Conservation (phyloP, 2,329 filamentous ascomycete species). For the Penicillium glabrum region DNA sequence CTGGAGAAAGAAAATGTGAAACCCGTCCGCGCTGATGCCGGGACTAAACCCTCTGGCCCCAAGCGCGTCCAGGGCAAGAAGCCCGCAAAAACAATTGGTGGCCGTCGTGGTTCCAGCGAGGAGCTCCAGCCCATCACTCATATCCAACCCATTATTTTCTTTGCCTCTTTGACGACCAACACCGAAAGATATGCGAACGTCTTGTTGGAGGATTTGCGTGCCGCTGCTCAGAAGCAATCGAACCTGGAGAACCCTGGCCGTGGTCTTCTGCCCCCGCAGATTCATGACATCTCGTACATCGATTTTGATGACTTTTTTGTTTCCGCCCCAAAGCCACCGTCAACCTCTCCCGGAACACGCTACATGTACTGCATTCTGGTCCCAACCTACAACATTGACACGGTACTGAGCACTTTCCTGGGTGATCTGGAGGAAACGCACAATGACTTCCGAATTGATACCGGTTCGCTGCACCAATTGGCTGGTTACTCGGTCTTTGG, state of each 20-base stretch:
- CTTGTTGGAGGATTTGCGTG: constrained; percentile 59
- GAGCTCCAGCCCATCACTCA: constrained; percentile 20
- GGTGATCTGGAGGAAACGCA: constrained; percentile 89
- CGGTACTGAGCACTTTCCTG: constrained; percentile 82
- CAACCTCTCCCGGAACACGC: constrained; percentile 51
- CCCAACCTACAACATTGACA: constrained; percentile 94
- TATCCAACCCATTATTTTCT: constrained; percentile 76
- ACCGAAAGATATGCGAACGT: constrained; percentile 72
- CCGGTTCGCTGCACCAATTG: constrained; percentile 71
- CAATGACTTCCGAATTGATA: constrained; percentile 95
- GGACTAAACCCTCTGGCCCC: constrained; percentile 26
- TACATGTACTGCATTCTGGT: constrained; percentile 82
- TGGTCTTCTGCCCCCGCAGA: constrained; percentile 57
- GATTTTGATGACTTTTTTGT: constrained; percentile 95
- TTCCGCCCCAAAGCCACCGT: constrained; percentile 62
- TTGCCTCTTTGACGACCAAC: constrained; percentile 80
- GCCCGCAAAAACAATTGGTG: constrained; percentile 28
- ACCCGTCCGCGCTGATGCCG: not conserved
- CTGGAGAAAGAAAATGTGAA: not conserved
- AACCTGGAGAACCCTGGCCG: constrained; percentile 24
- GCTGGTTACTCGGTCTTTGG: constrained; percentile 93
- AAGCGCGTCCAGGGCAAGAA: constrained; percentile 37
- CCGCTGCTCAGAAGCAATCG: constrained; percentile 32
- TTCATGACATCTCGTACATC: constrained; percentile 78
- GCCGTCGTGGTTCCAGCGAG: constrained; percentile 19